Evolutionary conservation across 2,329 filamentous ascomycete species (phyloP), one percentile per base, ranked within the genome.

Genomic region (Ceratocystis ficicola): DNA sequence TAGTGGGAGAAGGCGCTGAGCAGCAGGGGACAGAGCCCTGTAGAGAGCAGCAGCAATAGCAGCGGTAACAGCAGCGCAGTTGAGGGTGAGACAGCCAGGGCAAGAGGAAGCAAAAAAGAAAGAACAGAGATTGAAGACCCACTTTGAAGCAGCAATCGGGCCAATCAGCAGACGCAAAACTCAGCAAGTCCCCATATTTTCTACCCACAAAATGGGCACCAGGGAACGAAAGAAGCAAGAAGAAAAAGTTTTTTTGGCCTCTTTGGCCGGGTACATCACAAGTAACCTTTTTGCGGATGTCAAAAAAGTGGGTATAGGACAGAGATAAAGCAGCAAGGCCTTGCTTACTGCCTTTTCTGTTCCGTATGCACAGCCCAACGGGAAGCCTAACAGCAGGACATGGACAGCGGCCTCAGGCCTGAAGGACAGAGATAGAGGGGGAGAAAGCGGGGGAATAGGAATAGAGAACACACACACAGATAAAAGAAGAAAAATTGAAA

Each of bases 211-310:
- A 44, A 25, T 7, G 60, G 22, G 17, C 22, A 41, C 5, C 20
- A 44, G 22, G 12, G 12, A 62, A 46, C n/a, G n/a, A 44, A 62
- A 48, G 25, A 25, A 48, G 36, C 44, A 44, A 25, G 25, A 48
- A 36, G 55, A 41, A 62, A 66, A 61, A 52, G 25, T 44, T 44
- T 30, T 60, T 61, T 36, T 36, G 50, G 50, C 50, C 57, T 36
- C 32, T 36, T 36, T 12, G 8, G 10, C 8, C 32, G 8, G 36
- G 36, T 41, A 41, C 36, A 41, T 15, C 36, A 41, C 36, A 41
- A 41, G 36, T 41, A 41, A 4, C 36, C 36, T 59, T n/a, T 32
- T 59, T 25, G 30, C 22, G 55, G 55, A 8, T 59, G 55, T 32
- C 30, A 59, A 28, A 59, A 59, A 41, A 41, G 55, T 28, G 48